Evolutionary conservation across 345 rosid species (phyloP).

Genomic region (Citrus hindsii): DNA sequence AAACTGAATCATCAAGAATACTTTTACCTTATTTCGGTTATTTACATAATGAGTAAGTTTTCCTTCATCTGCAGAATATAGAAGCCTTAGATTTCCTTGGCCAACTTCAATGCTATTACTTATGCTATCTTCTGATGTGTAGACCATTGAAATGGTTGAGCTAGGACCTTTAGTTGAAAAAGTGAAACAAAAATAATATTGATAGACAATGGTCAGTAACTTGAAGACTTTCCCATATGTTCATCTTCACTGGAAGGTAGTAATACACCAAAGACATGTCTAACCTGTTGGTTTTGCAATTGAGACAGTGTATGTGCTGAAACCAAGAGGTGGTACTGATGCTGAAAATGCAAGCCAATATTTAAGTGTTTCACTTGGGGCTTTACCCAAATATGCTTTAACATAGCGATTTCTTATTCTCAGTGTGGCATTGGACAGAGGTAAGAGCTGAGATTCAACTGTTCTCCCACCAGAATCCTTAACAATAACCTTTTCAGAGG

Average conservation of each 20-base stretch:
- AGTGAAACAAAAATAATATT: conserved; percentile 7
- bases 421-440: conserved; percentile 52
- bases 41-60: conserved; percentile 54
- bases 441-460: conserved; percentile 77
- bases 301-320: conserved; percentile 70
- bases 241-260: conserved; percentile 9
- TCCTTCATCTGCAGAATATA: conserved; percentile 49
- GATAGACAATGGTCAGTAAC: conserved; percentile 9
- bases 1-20: conserved; percentile 8
- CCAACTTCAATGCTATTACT: conserved; percentile 59
- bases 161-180: conserved; percentile 35
- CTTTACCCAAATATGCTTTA: conserved; percentile 67
- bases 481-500: conserved; percentile 48
- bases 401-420: conserved; percentile 52
- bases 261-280: conserved; percentile 9
- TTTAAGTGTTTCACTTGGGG: conserved; percentile 44
- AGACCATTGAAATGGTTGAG: conserved; percentile 41
- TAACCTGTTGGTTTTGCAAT: conserved; percentile 61
- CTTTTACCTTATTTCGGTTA: conserved; percentile 53
- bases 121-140: conserved; percentile 39
- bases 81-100: conserved; percentile 72
- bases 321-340: conserved; percentile 89
- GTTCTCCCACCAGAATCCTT: conserved; percentile 67
- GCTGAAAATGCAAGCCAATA: conserved; percentile 84
- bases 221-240: neutral